These are phyloP conservation scores for Helotiales sp. DNA, from an alignment of 2,329 filamentous ascomycete genomes.

Conservation along the genomic window DNA sequence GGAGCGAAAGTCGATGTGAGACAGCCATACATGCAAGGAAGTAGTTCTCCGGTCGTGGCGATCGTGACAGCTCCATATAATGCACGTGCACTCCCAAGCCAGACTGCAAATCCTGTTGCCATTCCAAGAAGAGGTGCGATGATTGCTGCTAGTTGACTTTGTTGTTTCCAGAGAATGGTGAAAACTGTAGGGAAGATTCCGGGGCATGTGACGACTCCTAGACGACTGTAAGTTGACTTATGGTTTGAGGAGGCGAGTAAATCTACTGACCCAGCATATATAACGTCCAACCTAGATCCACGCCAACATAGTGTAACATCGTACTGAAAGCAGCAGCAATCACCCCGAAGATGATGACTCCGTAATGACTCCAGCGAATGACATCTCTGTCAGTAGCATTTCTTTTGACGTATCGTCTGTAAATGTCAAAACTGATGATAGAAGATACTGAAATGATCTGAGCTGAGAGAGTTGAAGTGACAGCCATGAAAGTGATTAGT, in stretches of 20 bases:
- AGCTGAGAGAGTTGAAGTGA: constrained; percentile 77
- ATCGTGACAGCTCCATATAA: constrained; percentile 50
- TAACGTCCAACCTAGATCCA: constrained; percentile 54
- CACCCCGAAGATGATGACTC: constrained; percentile 51
- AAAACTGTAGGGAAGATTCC: constrained; percentile 34
- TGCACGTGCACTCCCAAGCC: constrained; percentile 49
- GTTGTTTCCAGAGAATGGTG: constrained; percentile 42
- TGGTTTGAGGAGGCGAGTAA: constrained; percentile 28
- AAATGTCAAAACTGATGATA: constrained; percentile 83
- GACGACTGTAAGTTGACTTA: neutral
- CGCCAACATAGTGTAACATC: constrained; percentile 52
- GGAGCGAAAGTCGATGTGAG: constrained; percentile 48
- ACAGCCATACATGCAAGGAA: constrained; percentile 54
- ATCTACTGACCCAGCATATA: constrained; percentile 50
- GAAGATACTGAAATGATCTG: constrained; percentile 83
- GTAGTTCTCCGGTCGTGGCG: constrained; percentile 45
- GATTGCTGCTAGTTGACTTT: constrained; percentile 48
- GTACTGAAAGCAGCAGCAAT: constrained; percentile 54
- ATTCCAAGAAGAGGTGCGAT: constrained; percentile 51
- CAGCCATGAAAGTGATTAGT: constrained; percentile 74
- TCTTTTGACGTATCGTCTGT: constrained; percentile 81
- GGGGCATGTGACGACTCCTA: constrained; percentile 17
- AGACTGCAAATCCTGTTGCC: constrained; percentile 50
- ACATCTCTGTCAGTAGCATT: constrained; percentile 54
- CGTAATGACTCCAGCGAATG: constrained; percentile 52